A percentile compares a stretch with the other conserved stretches of the same genome.
phyloP scores from a whole-genome alignment of 164 flowering plant genomes.

The Taxillus chinensis region DNA sequence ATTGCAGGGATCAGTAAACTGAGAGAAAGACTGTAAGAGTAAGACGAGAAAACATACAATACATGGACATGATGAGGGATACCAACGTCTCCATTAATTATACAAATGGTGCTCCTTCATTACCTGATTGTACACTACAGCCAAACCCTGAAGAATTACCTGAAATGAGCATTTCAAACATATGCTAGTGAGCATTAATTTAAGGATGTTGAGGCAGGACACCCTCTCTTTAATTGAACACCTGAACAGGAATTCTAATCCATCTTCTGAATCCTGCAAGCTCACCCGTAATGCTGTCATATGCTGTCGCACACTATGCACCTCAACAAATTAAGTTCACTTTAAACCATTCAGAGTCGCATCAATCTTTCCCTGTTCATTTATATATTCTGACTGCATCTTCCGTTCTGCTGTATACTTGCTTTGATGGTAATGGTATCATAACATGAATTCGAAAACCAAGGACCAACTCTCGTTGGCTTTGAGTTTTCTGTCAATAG shows the following conservation, averaged over 20 bases:
- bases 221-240: conserved; percentile 14
- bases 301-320: neutral
- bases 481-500: conserved; percentile 6
- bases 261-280: conserved; percentile 11
- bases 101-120: conserved; percentile 25
- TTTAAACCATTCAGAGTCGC: neutral
- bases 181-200: conserved; percentile 1
- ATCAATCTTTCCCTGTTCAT: conserved; percentile 1
- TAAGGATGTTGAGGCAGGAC: conserved; percentile 15
- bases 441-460: conserved; percentile 13
- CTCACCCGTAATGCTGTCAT: conserved; percentile 2
- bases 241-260: conserved; percentile 11
- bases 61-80: conserved; percentile 30
- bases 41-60: no score
- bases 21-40: no score
- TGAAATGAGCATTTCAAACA: no score
- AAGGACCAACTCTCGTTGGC: conserved; percentile 11
- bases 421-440: conserved; percentile 5
- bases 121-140: no score
- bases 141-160: no score
- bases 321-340: neutral
- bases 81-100: conserved; percentile 37
- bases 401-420: neutral
- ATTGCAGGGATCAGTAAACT: no score
- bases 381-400: conserved; percentile 3